phyloP scores from a whole-genome alignment of 1,284 basidiomycete genomes.

The Butyriboletus appendiculatus region DNA sequence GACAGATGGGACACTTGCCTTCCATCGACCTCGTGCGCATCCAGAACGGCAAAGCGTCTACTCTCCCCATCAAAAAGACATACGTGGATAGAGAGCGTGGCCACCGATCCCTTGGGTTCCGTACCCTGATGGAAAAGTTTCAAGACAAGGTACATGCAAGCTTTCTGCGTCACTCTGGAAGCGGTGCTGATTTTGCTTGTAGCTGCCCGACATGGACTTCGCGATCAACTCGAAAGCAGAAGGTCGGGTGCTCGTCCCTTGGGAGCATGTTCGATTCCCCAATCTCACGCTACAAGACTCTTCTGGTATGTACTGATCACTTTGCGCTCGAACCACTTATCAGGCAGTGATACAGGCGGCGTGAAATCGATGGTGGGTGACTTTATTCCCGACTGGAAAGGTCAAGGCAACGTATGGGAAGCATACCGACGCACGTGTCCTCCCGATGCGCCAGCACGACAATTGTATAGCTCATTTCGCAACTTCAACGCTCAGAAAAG shows the following conservation, averaged over 20 bases:
- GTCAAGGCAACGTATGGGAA: conserved; percentile 88
- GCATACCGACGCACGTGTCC: conserved; percentile 87
- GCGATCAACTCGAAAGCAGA: conserved; percentile 91
- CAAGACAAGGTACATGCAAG: conserved; percentile 52
- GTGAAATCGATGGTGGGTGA: conserved; percentile 62
- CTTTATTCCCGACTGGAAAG: conserved; percentile 83
- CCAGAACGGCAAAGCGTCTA: conserved; percentile 59
- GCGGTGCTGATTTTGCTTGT: conserved; percentile 14
- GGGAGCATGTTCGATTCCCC: conserved; percentile 73
- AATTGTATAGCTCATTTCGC: conserved; percentile 75
- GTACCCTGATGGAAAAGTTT: conserved; percentile 73
- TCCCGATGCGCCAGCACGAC: conserved; percentile 77
- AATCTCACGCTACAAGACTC: conserved; percentile 65
- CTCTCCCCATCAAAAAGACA: conserved; percentile 61
- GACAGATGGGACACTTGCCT: conserved; percentile 73
- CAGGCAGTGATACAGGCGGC: conserved; percentile 43
- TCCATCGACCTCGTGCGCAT: conserved; percentile 87
- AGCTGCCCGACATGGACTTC: conserved; percentile 91
- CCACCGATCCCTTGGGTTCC: conserved; percentile 76
- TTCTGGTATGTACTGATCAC: conserved; percentile 41
- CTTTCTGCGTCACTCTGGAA: background rate
- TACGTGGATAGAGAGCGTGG: conserved; percentile 70
- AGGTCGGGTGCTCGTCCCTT: conserved; percentile 87
- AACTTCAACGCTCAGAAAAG: conserved; percentile 25
- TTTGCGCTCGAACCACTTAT: conserved; percentile 2